phyloP scores from a whole-genome alignment of 768 basidiomycete genomes.

The Suillus hirtellus region DNA sequence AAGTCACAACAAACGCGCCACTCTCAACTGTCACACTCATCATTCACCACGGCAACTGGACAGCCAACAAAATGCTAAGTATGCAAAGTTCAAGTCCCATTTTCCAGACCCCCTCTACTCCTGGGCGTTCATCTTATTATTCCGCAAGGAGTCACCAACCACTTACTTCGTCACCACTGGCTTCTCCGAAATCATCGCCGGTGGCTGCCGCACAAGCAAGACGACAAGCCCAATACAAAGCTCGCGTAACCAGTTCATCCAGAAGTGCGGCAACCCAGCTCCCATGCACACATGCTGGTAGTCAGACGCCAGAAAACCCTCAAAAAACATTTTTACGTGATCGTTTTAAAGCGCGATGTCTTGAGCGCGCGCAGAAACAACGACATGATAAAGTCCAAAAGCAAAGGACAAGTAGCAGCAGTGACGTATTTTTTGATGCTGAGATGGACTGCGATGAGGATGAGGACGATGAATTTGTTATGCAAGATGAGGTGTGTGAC shows the following conservation, averaged over 20 bases:
- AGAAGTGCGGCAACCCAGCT: constrained; percentile 21
- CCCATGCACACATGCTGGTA: constrained; percentile 16
- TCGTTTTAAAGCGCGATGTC: constrained; percentile 59
- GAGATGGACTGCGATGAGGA: constrained; percentile 54
- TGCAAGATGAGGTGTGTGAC: constrained; percentile 60
- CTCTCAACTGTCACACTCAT: constrained; percentile 14
- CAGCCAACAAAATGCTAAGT: constrained; percentile 15
- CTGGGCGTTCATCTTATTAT: constrained; percentile 33
- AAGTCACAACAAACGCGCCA: constrained; percentile 24
- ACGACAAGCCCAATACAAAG: constrained; percentile 58
- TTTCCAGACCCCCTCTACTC: constrained; percentile 37
- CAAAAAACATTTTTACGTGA: constrained; percentile 59
- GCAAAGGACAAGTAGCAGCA: constrained; percentile 42
- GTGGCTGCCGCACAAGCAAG: constrained; percentile 45
- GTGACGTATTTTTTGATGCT: constrained; percentile 50
- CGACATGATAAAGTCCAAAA: constrained; percentile 37
- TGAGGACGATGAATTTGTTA: constrained; percentile 57
- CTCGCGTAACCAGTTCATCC: constrained; percentile 32
- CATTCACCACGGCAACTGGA: background rate
- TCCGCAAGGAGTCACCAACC: constrained; percentile 36
- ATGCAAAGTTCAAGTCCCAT: constrained; percentile 32
- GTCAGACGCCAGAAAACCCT: constrained; percentile 39
- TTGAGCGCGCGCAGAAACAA: constrained; percentile 60
- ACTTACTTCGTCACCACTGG: constrained; percentile 53
- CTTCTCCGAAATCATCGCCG: constrained; percentile 50